Conservation (phyloP, 768 basidiomycete genomes). For the Cantharellus anzutake region DNA sequence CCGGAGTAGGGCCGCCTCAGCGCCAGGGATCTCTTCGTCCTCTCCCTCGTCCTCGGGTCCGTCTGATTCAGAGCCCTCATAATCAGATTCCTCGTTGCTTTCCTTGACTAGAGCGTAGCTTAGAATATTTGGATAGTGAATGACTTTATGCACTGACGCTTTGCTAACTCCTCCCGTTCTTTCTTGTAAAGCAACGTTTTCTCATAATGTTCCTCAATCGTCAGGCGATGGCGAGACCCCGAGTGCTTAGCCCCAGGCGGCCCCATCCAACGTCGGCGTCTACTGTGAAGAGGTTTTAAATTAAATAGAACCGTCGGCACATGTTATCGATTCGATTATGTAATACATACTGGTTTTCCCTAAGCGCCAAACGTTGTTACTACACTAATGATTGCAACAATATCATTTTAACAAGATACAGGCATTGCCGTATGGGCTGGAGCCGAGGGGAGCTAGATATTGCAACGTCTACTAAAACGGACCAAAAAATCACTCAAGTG, state of each 20-base stretch:
- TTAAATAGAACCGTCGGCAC: too few species aligned
- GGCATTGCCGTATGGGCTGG: too few species aligned
- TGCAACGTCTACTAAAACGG: too few species aligned
- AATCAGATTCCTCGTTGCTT: conserved; percentile 72
- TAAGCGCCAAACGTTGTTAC: too few species aligned
- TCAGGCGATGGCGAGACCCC: conserved; percentile 24
- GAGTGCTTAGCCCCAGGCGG: too few species aligned
- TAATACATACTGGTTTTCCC: too few species aligned
- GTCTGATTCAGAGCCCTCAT: conserved; percentile 30
- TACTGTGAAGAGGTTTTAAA: too few species aligned
- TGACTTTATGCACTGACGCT: conserved; percentile 29
- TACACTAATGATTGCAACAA: too few species aligned
- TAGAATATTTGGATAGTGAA: neutral
- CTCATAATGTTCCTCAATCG: conserved; percentile 57
- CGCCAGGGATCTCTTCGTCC: conserved; percentile 78
- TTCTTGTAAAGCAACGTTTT: conserved; percentile 72
- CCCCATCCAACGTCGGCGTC: too few species aligned
- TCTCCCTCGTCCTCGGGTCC: conserved; percentile 90
- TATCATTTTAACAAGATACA: too few species aligned
- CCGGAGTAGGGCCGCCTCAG: conserved; percentile 85
- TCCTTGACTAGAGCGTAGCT: neutral
- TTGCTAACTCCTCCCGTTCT: conserved; percentile 67
- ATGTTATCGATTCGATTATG: too few species aligned
- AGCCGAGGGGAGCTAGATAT: too few species aligned
- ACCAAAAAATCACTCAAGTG: neutral